Conservation (phyloP, 495 filamentous ascomycete genomes). For the Aspergillus heteromorphus region DNA sequence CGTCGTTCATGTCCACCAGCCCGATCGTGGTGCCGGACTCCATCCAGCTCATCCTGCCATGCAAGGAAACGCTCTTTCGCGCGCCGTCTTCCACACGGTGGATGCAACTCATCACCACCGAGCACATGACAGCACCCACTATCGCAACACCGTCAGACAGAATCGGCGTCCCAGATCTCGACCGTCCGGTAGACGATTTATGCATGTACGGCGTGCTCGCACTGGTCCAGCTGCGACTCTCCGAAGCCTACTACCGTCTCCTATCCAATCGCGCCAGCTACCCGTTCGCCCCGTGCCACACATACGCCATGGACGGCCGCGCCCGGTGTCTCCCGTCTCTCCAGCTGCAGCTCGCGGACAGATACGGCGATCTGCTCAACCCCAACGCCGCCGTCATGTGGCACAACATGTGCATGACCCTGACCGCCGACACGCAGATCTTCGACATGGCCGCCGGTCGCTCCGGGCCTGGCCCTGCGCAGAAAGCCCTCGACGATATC, state of each 20-base stretch:
- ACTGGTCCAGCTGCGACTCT: constrained; percentile 40
- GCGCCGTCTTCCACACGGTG: constrained; percentile 42
- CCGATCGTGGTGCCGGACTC: constrained; percentile 45
- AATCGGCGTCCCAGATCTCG: constrained; percentile 31
- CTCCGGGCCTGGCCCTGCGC: constrained; percentile 37
- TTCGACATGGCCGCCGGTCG: constrained; percentile 48
- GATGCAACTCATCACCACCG: constrained; percentile 39
- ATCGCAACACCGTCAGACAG: constrained; percentile 36
- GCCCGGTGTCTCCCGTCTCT: constrained; percentile 36
- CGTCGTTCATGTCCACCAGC: constrained; percentile 42
- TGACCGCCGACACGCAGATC: constrained; percentile 46
- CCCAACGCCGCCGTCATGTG: constrained; percentile 45
- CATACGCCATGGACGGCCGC: constrained; percentile 40
- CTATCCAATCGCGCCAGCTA: constrained; percentile 37
- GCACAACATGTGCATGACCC: constrained; percentile 51
- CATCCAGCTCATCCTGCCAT: constrained; percentile 44
- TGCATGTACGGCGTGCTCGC: constrained; percentile 35
- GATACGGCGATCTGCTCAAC: constrained; percentile 37
- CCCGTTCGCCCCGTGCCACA: constrained; percentile 41
- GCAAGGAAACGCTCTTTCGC: constrained; percentile 41
- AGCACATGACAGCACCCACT: constrained; percentile 35
- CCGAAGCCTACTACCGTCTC: constrained; percentile 42
- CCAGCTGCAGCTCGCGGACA: constrained; percentile 34
- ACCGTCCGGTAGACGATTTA: constrained; percentile 32
- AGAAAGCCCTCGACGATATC: constrained; percentile 45